Base-by-base conservation (phyloP, 2,329 filamentous ascomycete genomes). In the Epichloe sylvatica region DNA sequence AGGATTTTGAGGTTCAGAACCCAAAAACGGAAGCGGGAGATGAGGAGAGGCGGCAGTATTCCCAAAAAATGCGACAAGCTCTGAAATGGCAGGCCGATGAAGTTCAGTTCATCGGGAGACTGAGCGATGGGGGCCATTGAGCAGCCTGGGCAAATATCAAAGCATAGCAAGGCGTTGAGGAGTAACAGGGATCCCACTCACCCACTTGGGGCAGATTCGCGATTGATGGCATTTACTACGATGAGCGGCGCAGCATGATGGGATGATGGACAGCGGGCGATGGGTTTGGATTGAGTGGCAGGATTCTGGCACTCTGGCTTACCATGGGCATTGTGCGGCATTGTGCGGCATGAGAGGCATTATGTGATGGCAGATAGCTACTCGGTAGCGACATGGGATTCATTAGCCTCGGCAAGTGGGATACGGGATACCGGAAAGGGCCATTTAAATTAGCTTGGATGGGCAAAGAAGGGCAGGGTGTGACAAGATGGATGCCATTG, bases 81-180 rank as follows among this genome's bases (percentile, higher is more conserved):
- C 67, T 95, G 52, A 79, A 86, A 67, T 72, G 73, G 55, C 87
- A 94, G 66, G 87, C 86, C 9, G 80, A 89, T 61, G 87, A 92
- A 64, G 78, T 85, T 51, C 74, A 81, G 55, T 88, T 86, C 64
- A 77, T 91, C 63, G 77, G 77, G 55, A 78, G 80, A 25, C 71
- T 89, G 57, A 83, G 51, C 23, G 42, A 42, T 15, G 39, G 19
- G 40, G 2, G 17, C 13, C 19, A 6, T 9, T 36, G 21, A 46
- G 34, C 34, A 17, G 35, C 34, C 15, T 15, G 35, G 15, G 33
- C 3, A n/a, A 35, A 35, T 17, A 19, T 34, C 15, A 11, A 35
- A 41, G 34, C 25, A 35, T n/a, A 19, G 15, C 15, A 40, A 40
- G 38, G 37, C n/a, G 45, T 30, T 30, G 44, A 25, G 34, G 17